phyloP scores from a whole-genome alignment of 2,329 filamentous ascomycete species.

The Epichloe uncinata region DNA sequence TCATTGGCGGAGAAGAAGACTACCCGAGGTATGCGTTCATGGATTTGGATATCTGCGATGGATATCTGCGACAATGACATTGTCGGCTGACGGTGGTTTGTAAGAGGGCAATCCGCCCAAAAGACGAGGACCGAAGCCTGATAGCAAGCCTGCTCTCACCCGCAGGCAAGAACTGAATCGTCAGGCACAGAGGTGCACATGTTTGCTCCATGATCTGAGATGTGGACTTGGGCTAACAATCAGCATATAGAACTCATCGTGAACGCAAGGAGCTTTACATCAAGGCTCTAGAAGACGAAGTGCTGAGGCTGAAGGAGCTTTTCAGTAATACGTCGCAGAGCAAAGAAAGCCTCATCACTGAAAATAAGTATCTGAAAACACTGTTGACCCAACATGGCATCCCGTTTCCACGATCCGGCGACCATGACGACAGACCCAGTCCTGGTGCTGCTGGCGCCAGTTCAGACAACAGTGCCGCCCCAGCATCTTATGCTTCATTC shows the following conservation, averaged over 20 bases:
- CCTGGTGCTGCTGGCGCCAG: conserved; percentile 39
- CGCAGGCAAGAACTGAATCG: conserved; percentile 87
- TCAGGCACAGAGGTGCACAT: conserved; percentile 75
- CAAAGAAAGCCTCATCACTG: conserved; percentile 60
- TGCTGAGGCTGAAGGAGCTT: conserved; percentile 77
- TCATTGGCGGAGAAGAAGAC: conserved; percentile 58
- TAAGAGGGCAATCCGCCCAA: conserved; percentile 69
- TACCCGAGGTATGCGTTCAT: conserved; percentile 48
- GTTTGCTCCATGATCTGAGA: not conserved
- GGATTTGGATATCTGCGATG: not conserved
- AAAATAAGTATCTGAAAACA: conserved; percentile 62
- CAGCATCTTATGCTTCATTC: conserved; percentile 29
- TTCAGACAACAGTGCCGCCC: conserved; percentile 44
- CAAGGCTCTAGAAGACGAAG: conserved; percentile 83
- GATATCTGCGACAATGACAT: not conserved
- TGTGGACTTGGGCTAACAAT: not conserved
- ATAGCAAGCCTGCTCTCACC: conserved; percentile 88
- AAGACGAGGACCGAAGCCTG: conserved; percentile 88
- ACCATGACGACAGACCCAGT: conserved; percentile 29
- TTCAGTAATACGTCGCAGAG: conserved; percentile 62
- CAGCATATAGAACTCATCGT: conserved; percentile 63
- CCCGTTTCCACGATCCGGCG: conserved; percentile 15
- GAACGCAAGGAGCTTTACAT: conserved; percentile 96
- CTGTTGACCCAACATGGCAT: conserved; percentile 42
- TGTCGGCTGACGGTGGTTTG: conserved; percentile 3